A percentile compares a stretch with the other conserved stretches of the same genome.
These are phyloP conservation scores for Alternaria novae-zelandiae DNA, from an alignment of 2,329 filamentous ascomycete genomes.

Conservation along the genomic window DNA sequence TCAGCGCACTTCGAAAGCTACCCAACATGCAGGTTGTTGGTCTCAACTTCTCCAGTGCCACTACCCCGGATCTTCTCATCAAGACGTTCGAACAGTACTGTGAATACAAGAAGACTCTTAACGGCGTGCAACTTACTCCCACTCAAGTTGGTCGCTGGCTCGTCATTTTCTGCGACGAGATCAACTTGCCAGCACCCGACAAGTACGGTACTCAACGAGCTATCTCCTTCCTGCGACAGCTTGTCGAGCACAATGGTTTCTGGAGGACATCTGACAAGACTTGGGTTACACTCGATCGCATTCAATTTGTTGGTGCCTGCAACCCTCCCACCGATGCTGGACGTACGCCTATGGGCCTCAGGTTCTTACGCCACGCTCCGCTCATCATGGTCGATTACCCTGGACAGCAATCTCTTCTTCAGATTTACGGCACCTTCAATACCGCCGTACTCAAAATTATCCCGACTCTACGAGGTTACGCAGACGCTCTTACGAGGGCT, in stretches of 20 bases:
- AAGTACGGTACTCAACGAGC: constrained; percentile 97
- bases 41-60: constrained; percentile 98
- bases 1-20: constrained; percentile 94
- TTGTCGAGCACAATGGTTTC: constrained; percentile 99
- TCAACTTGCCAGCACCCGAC: constrained; percentile 97
- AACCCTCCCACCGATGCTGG: constrained; percentile 98
- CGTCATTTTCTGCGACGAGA: constrained; percentile 98
- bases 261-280: constrained; percentile 97
- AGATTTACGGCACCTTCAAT: constrained; percentile 99
- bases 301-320: constrained; percentile 98
- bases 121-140: constrained; percentile 92
- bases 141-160: constrained; percentile 98
- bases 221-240: constrained; percentile 94
- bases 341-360: constrained; percentile 88
- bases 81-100: constrained; percentile 99
- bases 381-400: constrained; percentile 99
- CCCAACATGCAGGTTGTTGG: constrained; percentile 99
- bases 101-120: constrained; percentile 98
- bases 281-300: constrained; percentile 96
- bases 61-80: constrained; percentile 94
- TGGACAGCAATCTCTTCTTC: constrained; percentile 88
- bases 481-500: constrained; percentile 89
- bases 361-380: constrained; percentile 96
- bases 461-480: constrained; percentile 90
- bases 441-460: constrained; percentile 95